Conservation (phyloP, 208 protist genomes). For the Leishmania braziliensis region DNA sequence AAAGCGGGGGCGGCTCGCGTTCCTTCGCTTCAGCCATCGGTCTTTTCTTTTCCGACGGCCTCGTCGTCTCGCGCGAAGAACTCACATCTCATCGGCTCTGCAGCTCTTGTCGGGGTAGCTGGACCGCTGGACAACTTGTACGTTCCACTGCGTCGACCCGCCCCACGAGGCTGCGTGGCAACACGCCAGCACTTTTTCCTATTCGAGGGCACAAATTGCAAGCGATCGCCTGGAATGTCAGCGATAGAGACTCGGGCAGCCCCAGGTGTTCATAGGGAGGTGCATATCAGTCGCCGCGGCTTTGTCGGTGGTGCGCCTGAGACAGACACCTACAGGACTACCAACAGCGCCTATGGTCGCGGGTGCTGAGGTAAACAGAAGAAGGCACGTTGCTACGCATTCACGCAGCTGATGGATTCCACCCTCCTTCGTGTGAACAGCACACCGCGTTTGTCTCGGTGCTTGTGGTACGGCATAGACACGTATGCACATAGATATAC, state of each 20-base stretch:
- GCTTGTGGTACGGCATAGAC: background rate
- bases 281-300: background rate
- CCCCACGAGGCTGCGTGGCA: conserved; percentile 18
- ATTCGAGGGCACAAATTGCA: conserved; percentile 10
- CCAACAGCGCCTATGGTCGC: conserved; percentile 9
- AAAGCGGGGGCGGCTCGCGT: background rate
- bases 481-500: background rate
- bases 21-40: background rate
- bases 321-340: conserved; percentile 6
- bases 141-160: conserved; percentile 25
- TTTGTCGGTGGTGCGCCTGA: background rate
- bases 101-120: conserved; percentile 22
- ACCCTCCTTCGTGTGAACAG: background rate
- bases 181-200: conserved; percentile 34
- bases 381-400: background rate
- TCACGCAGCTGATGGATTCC: background rate
- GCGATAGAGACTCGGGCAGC: background rate
- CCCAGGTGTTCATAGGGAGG: background rate
- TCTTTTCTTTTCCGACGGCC: background rate
- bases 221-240: background rate
- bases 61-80: conserved; percentile 21
- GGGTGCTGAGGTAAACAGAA: conserved; percentile 1
- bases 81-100: conserved; percentile 33
- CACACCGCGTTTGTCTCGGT: background rate
- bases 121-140: conserved; percentile 22